Evolutionary conservation across 1,139 yeast genomes (phyloP), one percentile per base, ranked within the genome.

Genomic region (Kodamaea arcana): DNA sequence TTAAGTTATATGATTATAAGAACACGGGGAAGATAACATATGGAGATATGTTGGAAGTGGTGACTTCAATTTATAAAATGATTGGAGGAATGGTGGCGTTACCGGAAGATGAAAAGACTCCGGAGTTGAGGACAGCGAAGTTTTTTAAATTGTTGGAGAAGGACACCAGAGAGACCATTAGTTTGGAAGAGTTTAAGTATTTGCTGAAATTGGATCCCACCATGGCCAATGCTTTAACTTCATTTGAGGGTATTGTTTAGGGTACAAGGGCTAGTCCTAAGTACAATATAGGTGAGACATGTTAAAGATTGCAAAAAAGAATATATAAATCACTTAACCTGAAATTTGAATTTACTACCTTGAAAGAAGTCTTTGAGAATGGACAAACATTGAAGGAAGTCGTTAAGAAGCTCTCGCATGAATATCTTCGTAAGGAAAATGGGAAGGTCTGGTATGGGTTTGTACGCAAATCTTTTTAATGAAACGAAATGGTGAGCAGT

Each of bases 1-100:
- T 88, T 67, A 81, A 79, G 52, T 64, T 92, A 36, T 92, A 92
- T 56, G 98, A 92, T 58, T 71, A 83, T 44, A 81, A 85, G 52
- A 75, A 77, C 39, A 83, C 80, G 45, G 97, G 96, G 1, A 71
- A 68, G 46, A 75, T 94, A 39, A 69, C 77, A 23, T 86, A 81
- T 56, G 73, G 76, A 24, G 97, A 92, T 54, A 78, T 92, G 78
- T 66, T 87, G 39, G 68, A 78, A 3, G 87, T 94, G 29, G 84
- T 90, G 7, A 69, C 74, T 20, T 85, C 97, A 18, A 86, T 92
- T 25, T 92, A 92, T 58, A 85, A 85, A 59, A 88, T 94, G 97
- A 83, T 92, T 39, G 99, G 98, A 1, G 75, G 90, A 2, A 90
- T 90, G 95, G 95, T 90, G 42, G 80, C 82, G 43, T 69, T 90